phyloP scores from a whole-genome alignment of 2,329 filamentous ascomycete species.

The Emmonsiellopsis sp. region DNA sequence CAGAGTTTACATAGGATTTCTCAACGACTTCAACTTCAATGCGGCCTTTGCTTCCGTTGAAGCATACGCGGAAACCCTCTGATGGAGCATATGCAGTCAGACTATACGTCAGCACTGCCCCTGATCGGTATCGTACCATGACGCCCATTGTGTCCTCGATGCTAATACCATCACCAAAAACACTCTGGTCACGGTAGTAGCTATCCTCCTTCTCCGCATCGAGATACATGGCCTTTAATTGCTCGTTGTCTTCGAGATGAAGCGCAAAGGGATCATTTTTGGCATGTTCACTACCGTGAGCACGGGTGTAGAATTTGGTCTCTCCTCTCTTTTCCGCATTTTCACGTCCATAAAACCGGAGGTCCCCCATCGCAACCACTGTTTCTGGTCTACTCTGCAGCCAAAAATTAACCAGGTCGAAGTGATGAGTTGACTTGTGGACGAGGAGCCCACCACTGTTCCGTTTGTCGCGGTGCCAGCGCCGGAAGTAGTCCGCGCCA shows the following conservation, averaged over 20 bases:
- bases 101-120: constrained; percentile 50
- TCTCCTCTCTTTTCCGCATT: constrained; percentile 50
- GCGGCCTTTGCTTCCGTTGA: constrained; percentile 46
- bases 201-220: constrained; percentile 55
- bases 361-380: constrained; percentile 49
- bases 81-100: constrained; percentile 53
- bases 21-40: constrained; percentile 55
- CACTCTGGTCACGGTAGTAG: constrained; percentile 53
- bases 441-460: constrained; percentile 52
- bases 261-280: constrained; percentile 50
- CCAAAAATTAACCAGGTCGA: constrained; percentile 57
- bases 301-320: constrained; percentile 42
- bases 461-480: constrained; percentile 53
- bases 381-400: constrained; percentile 45
- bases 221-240: constrained; percentile 50
- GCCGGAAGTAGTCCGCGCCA: constrained; percentile 54
- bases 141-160: constrained; percentile 58
- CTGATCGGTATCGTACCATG: constrained; percentile 47
- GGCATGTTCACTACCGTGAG: constrained; percentile 43
- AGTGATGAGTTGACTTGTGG: constrained; percentile 56
- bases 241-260: constrained; percentile 42
- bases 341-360: constrained; percentile 52
- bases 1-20: constrained; percentile 52
- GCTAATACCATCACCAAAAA: constrained; percentile 54
- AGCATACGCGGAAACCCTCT: constrained; percentile 50